Percentiles rank a stretch among this genome's conserved stretches.
phyloP scores from a whole-genome alignment of 495 filamentous ascomycete genomes.

The Penicillium cinerascens region DNA sequence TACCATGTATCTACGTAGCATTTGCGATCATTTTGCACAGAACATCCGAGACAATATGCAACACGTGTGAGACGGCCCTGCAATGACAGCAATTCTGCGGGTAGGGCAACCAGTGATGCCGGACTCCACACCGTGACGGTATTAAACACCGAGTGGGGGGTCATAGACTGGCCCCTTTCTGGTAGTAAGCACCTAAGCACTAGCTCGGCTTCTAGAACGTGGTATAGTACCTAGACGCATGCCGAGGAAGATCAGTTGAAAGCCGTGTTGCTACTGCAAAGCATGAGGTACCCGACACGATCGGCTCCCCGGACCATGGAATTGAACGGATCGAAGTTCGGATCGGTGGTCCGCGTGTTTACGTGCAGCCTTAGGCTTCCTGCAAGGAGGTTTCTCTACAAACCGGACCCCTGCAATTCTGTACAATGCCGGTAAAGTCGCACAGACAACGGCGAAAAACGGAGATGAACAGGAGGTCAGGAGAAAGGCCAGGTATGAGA shows the following conservation, averaged over 20 bases:
- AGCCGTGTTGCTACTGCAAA: background rate
- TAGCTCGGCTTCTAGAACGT: background rate
- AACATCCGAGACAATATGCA: background rate
- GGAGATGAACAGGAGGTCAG: slow-evolving; percentile 2
- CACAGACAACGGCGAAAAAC: background rate
- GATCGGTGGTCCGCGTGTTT: slow-evolving; percentile 2
- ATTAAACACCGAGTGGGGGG: background rate
- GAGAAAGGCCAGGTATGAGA: slow-evolving; percentile 2
- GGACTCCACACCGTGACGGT: background rate
- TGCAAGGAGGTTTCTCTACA: background rate
- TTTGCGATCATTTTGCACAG: background rate
- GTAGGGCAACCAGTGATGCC: background rate
- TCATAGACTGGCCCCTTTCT: background rate
- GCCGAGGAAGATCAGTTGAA: background rate
- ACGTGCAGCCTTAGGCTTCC: background rate
- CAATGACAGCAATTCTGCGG: background rate
- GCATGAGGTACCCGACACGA: background rate
- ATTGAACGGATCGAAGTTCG: background rate
- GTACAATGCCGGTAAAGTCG: background rate
- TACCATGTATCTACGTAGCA: background rate
- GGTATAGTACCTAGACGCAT: background rate
- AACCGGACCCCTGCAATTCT: background rate
- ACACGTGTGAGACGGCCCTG: background rate
- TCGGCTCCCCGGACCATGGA: slow-evolving; percentile 7
- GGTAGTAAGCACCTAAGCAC: background rate